Percentiles rank a stretch among this genome's conserved stretches.
These are phyloP conservation scores for Chaetomium sp. DNA, from an alignment of 2,329 filamentous ascomycete species.

Conservation along the genomic window DNA sequence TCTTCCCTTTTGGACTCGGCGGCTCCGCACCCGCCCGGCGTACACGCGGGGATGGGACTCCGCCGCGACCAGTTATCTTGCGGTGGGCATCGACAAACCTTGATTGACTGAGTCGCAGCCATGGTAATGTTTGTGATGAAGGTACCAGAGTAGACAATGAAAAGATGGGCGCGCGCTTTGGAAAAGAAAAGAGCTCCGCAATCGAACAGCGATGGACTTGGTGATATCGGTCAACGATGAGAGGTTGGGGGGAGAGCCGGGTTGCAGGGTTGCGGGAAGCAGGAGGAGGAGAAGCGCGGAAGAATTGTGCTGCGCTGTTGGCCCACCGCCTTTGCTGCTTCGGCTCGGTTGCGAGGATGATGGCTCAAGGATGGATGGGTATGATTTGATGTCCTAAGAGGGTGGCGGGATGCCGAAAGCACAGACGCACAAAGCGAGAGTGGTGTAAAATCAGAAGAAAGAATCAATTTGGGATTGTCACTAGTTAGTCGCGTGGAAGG, in stretches of 20 bases:
- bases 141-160: background rate
- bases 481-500: conserved; percentile 23
- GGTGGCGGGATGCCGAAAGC: conserved; percentile 27
- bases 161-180: conserved; percentile 2
- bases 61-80: background rate
- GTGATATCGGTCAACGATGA: conserved; percentile 10
- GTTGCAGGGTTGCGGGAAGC: conserved; percentile 15
- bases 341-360: conserved; percentile 14
- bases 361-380: background rate
- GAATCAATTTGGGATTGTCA: conserved; percentile 32
- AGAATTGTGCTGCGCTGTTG: conserved; percentile 15
- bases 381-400: conserved; percentile 8
- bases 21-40: background rate
- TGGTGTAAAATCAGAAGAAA: conserved; percentile 26
- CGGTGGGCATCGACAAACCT: conserved; percentile 51
- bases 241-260: conserved; percentile 8
- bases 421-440: conserved; percentile 35
- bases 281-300: conserved; percentile 11
- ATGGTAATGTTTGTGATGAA: conserved; percentile 46
- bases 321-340: conserved; percentile 15
- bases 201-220: conserved; percentile 12
- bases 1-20: background rate
- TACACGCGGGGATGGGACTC: background rate
- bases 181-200: conserved; percentile 6
- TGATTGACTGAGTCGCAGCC: conserved; percentile 80